Evolutionary conservation across 2,329 filamentous ascomycete genomes (phyloP).

Genomic region (Apiospora rasikravindrae): DNA sequence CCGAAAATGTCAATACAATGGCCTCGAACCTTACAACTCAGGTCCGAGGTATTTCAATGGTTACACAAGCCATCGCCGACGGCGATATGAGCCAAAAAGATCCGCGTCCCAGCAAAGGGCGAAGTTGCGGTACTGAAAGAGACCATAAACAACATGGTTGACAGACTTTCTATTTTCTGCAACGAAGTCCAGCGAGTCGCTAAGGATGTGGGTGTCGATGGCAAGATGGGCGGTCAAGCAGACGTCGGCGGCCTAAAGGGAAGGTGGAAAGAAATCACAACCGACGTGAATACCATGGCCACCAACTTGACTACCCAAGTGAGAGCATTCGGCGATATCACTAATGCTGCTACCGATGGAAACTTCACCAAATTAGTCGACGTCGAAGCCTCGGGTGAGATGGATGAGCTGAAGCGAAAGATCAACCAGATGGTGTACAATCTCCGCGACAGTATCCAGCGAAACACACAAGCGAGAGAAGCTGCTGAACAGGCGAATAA

Average conservation of each 20-base stretch:
- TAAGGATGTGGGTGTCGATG: constrained; percentile 95
- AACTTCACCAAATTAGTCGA: constrained; percentile 98
- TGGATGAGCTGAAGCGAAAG: constrained; percentile 98
- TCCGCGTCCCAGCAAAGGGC: constrained; percentile 92
- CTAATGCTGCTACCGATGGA: constrained; percentile 94
- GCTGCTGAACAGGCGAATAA: constrained; percentile 96
- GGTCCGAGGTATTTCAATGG: constrained; percentile 91
- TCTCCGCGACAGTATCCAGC: constrained; percentile 91
- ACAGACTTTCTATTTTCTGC: constrained; percentile 91
- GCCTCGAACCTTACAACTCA: constrained; percentile 71
- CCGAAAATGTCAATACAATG: constrained; percentile 85
- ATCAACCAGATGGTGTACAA: constrained; percentile 99
- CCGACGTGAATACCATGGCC: constrained; percentile 93
- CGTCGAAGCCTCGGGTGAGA: constrained; percentile 95
- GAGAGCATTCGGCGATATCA: constrained; percentile 96
- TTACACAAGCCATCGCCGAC: constrained; percentile 93
- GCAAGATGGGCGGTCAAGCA: constrained; percentile 97
- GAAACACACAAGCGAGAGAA: constrained; percentile 94
- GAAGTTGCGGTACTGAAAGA: constrained; percentile 94
- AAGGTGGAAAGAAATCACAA: constrained; percentile 98
- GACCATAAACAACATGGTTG: constrained; percentile 99
- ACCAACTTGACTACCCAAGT: constrained; percentile 87
- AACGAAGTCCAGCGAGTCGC: constrained; percentile 95
- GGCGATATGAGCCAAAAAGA: constrained; percentile 94
- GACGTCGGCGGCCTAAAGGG: constrained; percentile 92